Conservation (phyloP, 768 basidiomycete species). For the Nidularia sp. region DNA sequence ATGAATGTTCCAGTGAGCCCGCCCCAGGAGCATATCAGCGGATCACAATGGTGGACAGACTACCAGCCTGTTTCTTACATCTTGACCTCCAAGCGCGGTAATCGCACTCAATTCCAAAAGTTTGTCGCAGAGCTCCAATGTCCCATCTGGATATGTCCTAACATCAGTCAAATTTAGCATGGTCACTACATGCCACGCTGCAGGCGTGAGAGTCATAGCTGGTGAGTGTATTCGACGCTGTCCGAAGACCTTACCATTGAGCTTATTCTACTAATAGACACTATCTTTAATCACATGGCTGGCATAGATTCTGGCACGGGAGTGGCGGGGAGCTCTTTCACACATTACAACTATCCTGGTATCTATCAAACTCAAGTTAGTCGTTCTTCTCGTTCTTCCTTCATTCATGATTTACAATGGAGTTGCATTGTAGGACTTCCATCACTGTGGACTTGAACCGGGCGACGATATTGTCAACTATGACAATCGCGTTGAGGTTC, state of each 20-base stretch:
- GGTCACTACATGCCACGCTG: constrained; percentile 46
- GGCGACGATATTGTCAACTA: constrained; percentile 54
- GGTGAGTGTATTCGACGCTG: constrained; percentile 21
- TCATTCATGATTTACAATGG: too few relatives aligned
- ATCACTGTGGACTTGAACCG: constrained; percentile 56
- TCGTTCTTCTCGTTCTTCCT: constrained; percentile 8
- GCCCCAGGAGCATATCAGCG: constrained; percentile 53
- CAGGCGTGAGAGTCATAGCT: constrained; percentile 54
- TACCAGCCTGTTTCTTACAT: constrained; percentile 69
- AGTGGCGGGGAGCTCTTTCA: constrained; percentile 44
- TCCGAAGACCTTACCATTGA: not conserved
- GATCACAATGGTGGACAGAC: constrained; percentile 71
- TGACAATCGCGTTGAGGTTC: constrained; percentile 47
- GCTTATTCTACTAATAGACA: constrained; percentile 26
- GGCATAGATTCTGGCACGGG: constrained; percentile 45
- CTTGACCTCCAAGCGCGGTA: constrained; percentile 62
- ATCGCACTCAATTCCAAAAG: constrained; percentile 45
- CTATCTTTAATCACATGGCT: constrained; percentile 67
- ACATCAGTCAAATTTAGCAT: constrained; percentile 22
- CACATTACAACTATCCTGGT: constrained; percentile 49
- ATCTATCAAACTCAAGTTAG: constrained; percentile 40
- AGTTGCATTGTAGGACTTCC: constrained; percentile 5
- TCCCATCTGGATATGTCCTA: not conserved
- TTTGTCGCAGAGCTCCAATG: constrained; percentile 12
- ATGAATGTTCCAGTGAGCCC: constrained; percentile 34